Conservation (phyloP, 108 stramenopile genomes). For the Phaeodactylum tricornutum region DNA sequence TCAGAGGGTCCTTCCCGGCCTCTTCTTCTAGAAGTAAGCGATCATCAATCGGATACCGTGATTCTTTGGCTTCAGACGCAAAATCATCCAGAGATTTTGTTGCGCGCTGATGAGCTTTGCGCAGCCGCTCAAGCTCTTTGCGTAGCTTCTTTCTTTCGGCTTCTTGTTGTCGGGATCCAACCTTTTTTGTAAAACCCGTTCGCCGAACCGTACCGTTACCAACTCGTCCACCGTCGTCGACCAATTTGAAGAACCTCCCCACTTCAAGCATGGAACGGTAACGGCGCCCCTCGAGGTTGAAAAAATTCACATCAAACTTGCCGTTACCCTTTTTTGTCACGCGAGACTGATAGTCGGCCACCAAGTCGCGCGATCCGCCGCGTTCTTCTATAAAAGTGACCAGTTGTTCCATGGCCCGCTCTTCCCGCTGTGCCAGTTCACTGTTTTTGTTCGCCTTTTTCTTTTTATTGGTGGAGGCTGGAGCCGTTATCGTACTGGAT, state of each 20-base stretch:
- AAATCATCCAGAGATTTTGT: slow-evolving; percentile 61
- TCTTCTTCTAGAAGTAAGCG: background rate
- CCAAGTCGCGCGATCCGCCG: slow-evolving; percentile 29
- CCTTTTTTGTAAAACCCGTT: slow-evolving; percentile 4
- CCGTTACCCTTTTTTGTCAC: slow-evolving; percentile 37
- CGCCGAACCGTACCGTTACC: slow-evolving; percentile 7
- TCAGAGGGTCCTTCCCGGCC: background rate
- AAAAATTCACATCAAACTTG: slow-evolving; percentile 64
- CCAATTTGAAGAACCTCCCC: slow-evolving; percentile 51
- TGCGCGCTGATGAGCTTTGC: slow-evolving; percentile 45
- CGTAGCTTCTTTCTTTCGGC: slow-evolving; percentile 62
- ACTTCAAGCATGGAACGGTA: slow-evolving; percentile 79
- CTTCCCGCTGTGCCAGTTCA: slow-evolving; percentile 56
- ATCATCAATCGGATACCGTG: slow-evolving; percentile 35
- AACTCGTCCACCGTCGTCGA: slow-evolving; percentile 9
- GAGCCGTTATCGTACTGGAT: slow-evolving; percentile 3
- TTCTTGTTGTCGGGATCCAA: slow-evolving; percentile 28
- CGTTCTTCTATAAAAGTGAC: slow-evolving; percentile 48
- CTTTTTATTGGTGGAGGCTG: background rate
- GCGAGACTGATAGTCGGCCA: slow-evolving; percentile 21
- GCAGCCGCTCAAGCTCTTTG: slow-evolving; percentile 59
- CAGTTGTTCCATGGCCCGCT: slow-evolving; percentile 51
- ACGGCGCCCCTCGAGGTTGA: slow-evolving; percentile 42
- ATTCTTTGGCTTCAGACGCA: slow-evolving; percentile 42
- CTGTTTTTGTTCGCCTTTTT: slow-evolving; percentile 4